Base-by-base conservation (phyloP, 2,329 filamentous ascomycete genomes). In the Penicillium sp. region DNA sequence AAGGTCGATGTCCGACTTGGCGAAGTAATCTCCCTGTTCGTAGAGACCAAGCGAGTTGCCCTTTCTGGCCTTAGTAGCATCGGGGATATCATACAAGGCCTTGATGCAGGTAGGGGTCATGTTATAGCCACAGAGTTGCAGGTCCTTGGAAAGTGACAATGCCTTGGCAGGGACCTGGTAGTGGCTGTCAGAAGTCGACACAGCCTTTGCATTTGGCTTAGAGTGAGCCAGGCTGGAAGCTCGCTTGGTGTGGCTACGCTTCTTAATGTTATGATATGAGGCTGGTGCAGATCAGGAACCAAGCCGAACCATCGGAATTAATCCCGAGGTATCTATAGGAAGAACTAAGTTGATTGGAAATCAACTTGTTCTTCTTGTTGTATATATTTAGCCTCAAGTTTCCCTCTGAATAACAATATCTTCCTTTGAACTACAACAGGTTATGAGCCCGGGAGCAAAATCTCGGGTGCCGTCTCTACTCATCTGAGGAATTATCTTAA, bases 41-140 rank as follows among this genome's bases (percentile, higher is more conserved):
- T 81, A 80, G 41, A 84, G 76, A 34, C 79, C 80, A 42, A 79
- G 75, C 23, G 71, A 75, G 62, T 83, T 83, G 64, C 76, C 75
- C 15, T 72, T 58, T 24, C 67, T 62, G 16, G 70, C 65, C 7
- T 67, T 67, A 3, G 63, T 67, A 13, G 73, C 74, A 13, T 71
- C 59, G 15, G 80, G 74, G 45, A 77, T 74, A 3, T 70, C 62
- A 59, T 79, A 81, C 18, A 81, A 68, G 5, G 79, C 75, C 41
- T 75, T 74, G 46, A 84, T 73, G 59, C 83, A 86, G 39, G 76
- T 75, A 0, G 82, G 81, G 0, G 81, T 85, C 57, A 85, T 83
- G 61, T 79, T 76, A 13, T 69, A 67, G 58, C 81, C 77, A 62
- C 84, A 86, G 38, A 65, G 65, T 39, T 66, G 58, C 12, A 76